Evolutionary conservation across 2,329 filamentous ascomycete species (phyloP), one percentile per base, ranked within the genome.

Genomic region (Lasiodiplodia citricola): DNA sequence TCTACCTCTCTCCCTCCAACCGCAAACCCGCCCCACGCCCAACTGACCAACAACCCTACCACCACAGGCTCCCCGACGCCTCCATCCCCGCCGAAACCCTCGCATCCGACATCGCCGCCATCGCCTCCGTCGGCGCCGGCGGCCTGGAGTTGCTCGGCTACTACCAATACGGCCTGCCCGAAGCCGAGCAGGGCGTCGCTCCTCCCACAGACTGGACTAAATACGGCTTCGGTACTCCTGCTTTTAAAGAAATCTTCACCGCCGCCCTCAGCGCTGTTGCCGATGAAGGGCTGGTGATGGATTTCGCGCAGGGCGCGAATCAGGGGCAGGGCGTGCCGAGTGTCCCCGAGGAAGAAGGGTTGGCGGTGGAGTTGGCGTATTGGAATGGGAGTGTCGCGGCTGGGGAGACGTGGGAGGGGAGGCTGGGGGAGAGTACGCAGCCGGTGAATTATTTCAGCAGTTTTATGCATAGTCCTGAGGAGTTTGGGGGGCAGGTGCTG

Each of bases 321-420:
- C 81, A 84, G 71, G 85, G 84, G 4, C 77, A 81, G 56, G 84
- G 84, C 16, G 82, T 84, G 3, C 84, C 83, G 0, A 74, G 77
- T 18, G 67, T 71, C n/a, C 69, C 71, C 4, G 55, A 8, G 4
- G 70, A 70, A 0, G 55, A 37, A 5, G 73, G 73, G 1, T 65
- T 75, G 6, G 70, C 73, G 7, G 66, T 71, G 1, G 54, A 75
- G 57, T 58, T 73, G 68, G 69, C 51, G 69, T 25, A 68, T 67
- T 65, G 67, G 68, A 73, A 72, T n/a, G 68, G 58, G 2, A 71
- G 70, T 0, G 47, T 75, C 14, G 25, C 25, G 13, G 50, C 69
- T 2, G 62, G 68, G 0, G 67, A 28, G 25, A 68, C 28, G n/a
- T 73, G 71, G 55, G 37, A 47, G 2, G 72, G 68, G 1, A 28